These are phyloP conservation scores for Septoria petroselini DNA, from an alignment of 2,329 filamentous ascomycete genomes.

Conservation along the genomic window DNA sequence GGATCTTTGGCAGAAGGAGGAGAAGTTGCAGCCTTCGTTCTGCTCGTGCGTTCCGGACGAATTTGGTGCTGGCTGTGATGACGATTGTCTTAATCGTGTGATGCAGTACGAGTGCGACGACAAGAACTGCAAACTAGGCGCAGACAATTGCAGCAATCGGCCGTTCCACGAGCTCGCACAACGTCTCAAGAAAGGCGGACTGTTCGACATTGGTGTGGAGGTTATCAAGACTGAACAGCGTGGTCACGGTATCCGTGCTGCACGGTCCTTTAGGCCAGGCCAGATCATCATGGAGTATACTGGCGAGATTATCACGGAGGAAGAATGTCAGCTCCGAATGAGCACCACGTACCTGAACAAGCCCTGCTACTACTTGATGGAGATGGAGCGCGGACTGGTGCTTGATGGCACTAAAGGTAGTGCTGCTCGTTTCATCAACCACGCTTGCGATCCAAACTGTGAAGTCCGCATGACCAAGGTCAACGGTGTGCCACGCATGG, in stretches of 20 bases:
- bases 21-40: slow-evolving; percentile 32
- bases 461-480: slow-evolving; percentile 84
- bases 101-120: slow-evolving; percentile 98
- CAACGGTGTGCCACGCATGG: slow-evolving; percentile 89
- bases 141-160: slow-evolving; percentile 76
- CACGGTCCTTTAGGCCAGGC: slow-evolving; percentile 78
- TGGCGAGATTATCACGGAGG: slow-evolving; percentile 93
- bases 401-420: slow-evolving; percentile 95
- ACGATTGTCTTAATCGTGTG: slow-evolving; percentile 88
- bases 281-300: slow-evolving; percentile 99
- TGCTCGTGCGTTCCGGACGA: slow-evolving; percentile 65
- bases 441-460: slow-evolving; percentile 94
- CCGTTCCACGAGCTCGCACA: slow-evolving; percentile 77
- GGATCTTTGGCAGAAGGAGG: slow-evolving; percentile 35
- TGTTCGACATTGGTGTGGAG: slow-evolving; percentile 90
- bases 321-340: slow-evolving; percentile 91
- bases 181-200: slow-evolving; percentile 70
- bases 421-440: slow-evolving; percentile 96
- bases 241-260: slow-evolving; percentile 87
- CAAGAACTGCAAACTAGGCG: slow-evolving; percentile 77
- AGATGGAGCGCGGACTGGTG: slow-evolving; percentile 97
- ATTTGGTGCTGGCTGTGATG: slow-evolving; percentile 74
- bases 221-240: slow-evolving; percentile 86
- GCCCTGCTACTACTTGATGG: slow-evolving; percentile 98
- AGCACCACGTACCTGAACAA: slow-evolving; percentile 90